phyloP scores from a whole-genome alignment of 257 asterid species.

The Haberlea rhodopensis region DNA sequence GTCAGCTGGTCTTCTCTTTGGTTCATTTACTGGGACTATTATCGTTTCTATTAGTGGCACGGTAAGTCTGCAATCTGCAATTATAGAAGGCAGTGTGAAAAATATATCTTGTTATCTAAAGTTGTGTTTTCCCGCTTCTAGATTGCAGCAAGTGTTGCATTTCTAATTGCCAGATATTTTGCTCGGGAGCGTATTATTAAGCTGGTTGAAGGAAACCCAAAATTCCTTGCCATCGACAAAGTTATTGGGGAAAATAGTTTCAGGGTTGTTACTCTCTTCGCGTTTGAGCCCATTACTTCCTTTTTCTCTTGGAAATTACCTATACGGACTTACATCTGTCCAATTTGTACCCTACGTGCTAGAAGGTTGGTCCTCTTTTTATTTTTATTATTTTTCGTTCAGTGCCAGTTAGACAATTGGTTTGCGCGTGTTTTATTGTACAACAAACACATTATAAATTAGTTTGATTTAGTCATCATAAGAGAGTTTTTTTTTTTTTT shows the following conservation, averaged over 20 bases:
- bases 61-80: slow-evolving; percentile 41
- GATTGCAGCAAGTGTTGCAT: slow-evolving; percentile 92
- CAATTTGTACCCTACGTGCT: slow-evolving; percentile 79
- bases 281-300: slow-evolving; percentile 99
- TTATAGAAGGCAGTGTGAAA: not conserved
- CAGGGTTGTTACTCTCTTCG: slow-evolving; percentile 88
- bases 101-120: slow-evolving; percentile 23
- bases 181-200: slow-evolving; percentile 97
- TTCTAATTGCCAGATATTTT: slow-evolving; percentile 94
- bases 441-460: not conserved
- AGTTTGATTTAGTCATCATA: not conserved
- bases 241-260: slow-evolving; percentile 97
- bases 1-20: slow-evolving; percentile 97
- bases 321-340: slow-evolving; percentile 93
- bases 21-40: slow-evolving; percentile 78
- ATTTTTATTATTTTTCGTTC: slow-evolving; percentile 6
- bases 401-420: slow-evolving; percentile 9
- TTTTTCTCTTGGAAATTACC: slow-evolving; percentile 90
- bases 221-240: slow-evolving; percentile 92
- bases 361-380: slow-evolving; percentile 64
- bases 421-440: slow-evolving; percentile 8
- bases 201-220: slow-evolving; percentile 92
- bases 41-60: slow-evolving; percentile 94
- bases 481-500: slow-evolving; percentile 1
- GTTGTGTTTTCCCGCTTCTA: slow-evolving; percentile 33